These are phyloP conservation scores for Astragalus glycyphyllos DNA, from an alignment of 306 rosid species.

Conservation along the genomic window DNA sequence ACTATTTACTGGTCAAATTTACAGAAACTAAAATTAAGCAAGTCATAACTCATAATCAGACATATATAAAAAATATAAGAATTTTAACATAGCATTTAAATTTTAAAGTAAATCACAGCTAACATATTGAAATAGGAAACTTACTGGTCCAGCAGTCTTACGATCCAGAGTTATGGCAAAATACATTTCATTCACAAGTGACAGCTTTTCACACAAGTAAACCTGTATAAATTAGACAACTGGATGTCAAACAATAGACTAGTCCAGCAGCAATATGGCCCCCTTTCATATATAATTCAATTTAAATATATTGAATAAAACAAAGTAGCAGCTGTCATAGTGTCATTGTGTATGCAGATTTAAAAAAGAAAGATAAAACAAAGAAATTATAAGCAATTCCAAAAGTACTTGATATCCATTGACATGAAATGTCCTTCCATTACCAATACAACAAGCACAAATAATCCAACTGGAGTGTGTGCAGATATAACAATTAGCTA, in stretches of 20 bases:
- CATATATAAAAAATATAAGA: slow-evolving; percentile 24
- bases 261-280: slow-evolving; percentile 2
- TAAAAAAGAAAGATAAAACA: not conserved
- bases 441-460: slow-evolving; percentile 21
- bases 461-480: slow-evolving; percentile 7
- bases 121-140: slow-evolving; percentile 45
- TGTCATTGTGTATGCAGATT: slow-evolving; percentile 6
- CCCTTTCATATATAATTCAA: slow-evolving; percentile 15
- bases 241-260: slow-evolving; percentile 9
- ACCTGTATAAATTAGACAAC: slow-evolving; percentile 63
- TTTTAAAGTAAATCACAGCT: slow-evolving; percentile 14
- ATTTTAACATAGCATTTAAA: slow-evolving; percentile 14
- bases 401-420: slow-evolving; percentile 23
- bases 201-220: slow-evolving; percentile 82
- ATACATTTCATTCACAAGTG: slow-evolving; percentile 98
- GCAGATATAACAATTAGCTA: slow-evolving; percentile 11
- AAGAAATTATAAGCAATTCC: slow-evolving; percentile 13
- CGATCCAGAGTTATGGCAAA: slow-evolving; percentile 97
- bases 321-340: slow-evolving; percentile 9
- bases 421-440: slow-evolving; percentile 19
- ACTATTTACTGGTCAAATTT: not conserved
- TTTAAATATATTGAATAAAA: slow-evolving; percentile 16
- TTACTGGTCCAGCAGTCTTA: slow-evolving; percentile 89
- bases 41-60: not conserved
- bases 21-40: slow-evolving; percentile 20